Percentiles rank a stretch among this genome's conserved stretches.
These are phyloP conservation scores for Candida nanaspora DNA, from an alignment of 805 yeast species.

Conservation along the genomic window DNA sequence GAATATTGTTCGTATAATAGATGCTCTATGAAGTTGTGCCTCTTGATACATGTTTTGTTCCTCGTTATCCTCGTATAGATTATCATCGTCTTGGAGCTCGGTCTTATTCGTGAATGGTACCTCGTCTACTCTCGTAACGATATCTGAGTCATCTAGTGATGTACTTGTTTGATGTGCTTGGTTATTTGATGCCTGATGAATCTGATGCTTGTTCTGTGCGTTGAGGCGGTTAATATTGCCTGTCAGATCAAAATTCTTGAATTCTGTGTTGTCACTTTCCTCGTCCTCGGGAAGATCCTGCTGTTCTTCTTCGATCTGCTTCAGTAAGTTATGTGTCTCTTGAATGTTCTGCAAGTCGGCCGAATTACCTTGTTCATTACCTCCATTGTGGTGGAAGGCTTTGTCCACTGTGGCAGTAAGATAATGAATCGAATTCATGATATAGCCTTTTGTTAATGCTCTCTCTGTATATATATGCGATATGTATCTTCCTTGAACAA, in stretches of 20 bases:
- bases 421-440: slow-evolving; percentile 26
- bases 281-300: neutral
- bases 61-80: neutral
- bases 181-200: too few species aligned
- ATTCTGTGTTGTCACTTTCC: slow-evolving; percentile 1
- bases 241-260: neutral
- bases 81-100: neutral
- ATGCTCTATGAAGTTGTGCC: slow-evolving; percentile 2
- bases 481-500: too few species aligned
- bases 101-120: neutral
- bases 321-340: neutral
- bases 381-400: slow-evolving; percentile 15
- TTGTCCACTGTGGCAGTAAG: slow-evolving; percentile 25
- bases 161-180: neutral
- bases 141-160: slow-evolving; percentile 10
- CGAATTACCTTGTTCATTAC: neutral
- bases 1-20: slow-evolving; percentile 15
- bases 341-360: neutral
- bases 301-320: slow-evolving; percentile 1
- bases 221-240: too few species aligned
- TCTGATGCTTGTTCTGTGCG: too few species aligned
- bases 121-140: slow-evolving; percentile 12
- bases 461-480: too few species aligned
- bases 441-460: too few species aligned
- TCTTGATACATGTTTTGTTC: slow-evolving; percentile 3